Percentiles rank a stretch among this genome's conserved stretches.
Evolutionary conservation across 345 rosid species (phyloP).

Genomic region (Ceriops tagal): DNA sequence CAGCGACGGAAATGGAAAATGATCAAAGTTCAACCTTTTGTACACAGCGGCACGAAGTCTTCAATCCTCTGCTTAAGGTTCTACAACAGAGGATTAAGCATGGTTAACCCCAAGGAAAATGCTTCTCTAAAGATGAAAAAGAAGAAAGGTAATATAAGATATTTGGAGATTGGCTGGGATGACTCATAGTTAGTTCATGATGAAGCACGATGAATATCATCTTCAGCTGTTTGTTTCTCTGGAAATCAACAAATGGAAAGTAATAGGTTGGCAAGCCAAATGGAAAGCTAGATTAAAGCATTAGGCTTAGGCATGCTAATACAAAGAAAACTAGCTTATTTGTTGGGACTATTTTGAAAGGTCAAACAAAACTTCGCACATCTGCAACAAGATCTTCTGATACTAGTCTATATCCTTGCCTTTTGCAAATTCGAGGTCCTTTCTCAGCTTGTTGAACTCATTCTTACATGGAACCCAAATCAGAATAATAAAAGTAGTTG

Average conservation of each 20-base stretch:
- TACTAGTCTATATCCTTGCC: conserved; percentile 66
- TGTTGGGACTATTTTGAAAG: neutral
- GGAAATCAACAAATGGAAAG: conserved; percentile 22
- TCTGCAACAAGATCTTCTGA: conserved; percentile 46
- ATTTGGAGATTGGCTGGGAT: neutral
- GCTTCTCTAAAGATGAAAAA: neutral
- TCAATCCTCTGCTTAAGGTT: conserved; percentile 65
- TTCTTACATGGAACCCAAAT: conserved; percentile 38
- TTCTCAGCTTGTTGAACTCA: conserved; percentile 65
- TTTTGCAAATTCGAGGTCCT: conserved; percentile 65
- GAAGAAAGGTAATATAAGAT: neutral
- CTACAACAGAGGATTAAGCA: conserved; percentile 42
- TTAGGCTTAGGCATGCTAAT: no score
- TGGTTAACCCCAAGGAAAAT: neutral
- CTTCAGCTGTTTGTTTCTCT: conserved; percentile 78
- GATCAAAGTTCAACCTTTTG: conserved; percentile 37
- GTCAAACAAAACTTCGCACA: conserved; percentile 54
- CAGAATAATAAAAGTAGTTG: neutral
- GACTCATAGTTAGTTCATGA: conserved; percentile 62
- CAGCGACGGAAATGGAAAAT: neutral
- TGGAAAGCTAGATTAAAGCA: no score
- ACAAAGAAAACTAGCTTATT: no score
- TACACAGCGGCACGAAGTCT: conserved; percentile 46
- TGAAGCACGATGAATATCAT: conserved; percentile 76
- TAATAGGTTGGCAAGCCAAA: neutral